Evolutionary conservation across 2,329 filamentous ascomycete genomes (phyloP), one percentile per base, ranked within the genome.

Genomic region (Fusarium redolens): DNA sequence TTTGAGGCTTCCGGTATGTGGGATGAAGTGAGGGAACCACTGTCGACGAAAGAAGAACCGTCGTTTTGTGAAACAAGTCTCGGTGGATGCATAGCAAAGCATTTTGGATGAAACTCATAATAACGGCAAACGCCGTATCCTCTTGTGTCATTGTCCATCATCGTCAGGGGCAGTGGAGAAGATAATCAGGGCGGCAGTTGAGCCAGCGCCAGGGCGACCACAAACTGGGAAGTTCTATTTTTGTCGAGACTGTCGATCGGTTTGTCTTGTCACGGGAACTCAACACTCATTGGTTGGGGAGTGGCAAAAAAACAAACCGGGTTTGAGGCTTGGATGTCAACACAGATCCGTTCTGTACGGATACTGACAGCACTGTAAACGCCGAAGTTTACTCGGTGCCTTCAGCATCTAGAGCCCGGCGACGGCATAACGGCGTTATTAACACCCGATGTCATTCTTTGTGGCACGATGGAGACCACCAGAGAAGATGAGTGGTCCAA

Each of bases 81-180:
- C 43, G 33, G 59, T 51, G 51, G 61, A 67, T 70, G 68, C 61
- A 71, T 57, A 56, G 54, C 55, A 71, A 62, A 63, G 37, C 28
- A 52, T 44, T 57, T 38, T 41, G 28, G 45, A 50, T 50, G 48
- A 50, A 69, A 54, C 51, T 25, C 58, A 68, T 55, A 57, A 57
- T 40, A 50, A 33, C 55, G 63, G 55, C 58, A 35, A 64, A 68
- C 33, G 47, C 59, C 68, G 58, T 56, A 56, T 59, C 40, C 52
- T 31, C 47, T 52, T 58, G 37, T 51, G 55, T 56, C 59, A 60
- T 69, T 61, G 45, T 58, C 52, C 55, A 63, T 66, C 71, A 75
- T 75, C 70, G 73, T 75, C 73, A 75, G 73, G 73, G 73, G 73
- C 55, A 61, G 72, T 72, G 73, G 73, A 62, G 73, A 69, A 58